Evolutionary conservation across 805 yeast species (phyloP).

Genomic region (Candida silvatica): DNA sequence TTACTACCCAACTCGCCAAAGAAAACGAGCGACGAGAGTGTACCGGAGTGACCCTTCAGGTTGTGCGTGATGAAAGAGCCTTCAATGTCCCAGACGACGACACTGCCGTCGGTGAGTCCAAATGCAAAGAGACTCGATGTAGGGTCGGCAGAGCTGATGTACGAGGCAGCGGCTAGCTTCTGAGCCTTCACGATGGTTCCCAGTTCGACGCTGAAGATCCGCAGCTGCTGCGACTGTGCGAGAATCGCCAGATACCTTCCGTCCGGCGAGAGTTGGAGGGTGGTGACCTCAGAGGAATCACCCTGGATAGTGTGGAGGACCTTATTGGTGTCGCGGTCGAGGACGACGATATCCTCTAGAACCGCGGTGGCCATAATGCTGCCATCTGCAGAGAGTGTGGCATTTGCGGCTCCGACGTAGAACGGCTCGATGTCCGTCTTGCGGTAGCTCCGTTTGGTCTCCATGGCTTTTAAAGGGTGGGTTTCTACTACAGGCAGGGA

Average conservation of each 20-base stretch:
- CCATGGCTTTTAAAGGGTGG: too few relatives aligned
- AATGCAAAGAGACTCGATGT: conserved; percentile 84
- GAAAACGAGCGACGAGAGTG: conserved; percentile 67
- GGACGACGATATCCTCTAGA: conserved; percentile 65
- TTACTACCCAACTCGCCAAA: conserved; percentile 62
- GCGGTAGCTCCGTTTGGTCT: conserved; percentile 19
- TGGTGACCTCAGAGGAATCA: conserved; percentile 76
- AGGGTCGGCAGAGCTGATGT: conserved; percentile 65
- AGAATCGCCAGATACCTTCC: conserved; percentile 61
- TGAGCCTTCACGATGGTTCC: conserved; percentile 37
- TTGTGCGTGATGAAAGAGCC: conserved; percentile 86
- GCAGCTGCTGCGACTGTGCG: conserved; percentile 77
- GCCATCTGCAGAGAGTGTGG: conserved; percentile 57
- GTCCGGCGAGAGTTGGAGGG: conserved; percentile 69
- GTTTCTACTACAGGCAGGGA: too few relatives aligned
- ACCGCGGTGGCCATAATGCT: conserved; percentile 68
- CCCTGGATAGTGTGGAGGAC: conserved; percentile 61
- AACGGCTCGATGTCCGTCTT: conserved; percentile 62
- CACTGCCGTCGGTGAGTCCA: conserved; percentile 92
- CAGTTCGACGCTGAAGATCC: conserved; percentile 44
- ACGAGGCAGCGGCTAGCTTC: conserved; percentile 72
- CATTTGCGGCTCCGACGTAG: conserved; percentile 78
- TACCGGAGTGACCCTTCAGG: conserved; percentile 88
- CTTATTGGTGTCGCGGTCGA: conserved; percentile 52
- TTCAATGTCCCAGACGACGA: conserved; percentile 86